A percentile compares a stretch with the other conserved stretches of the same genome.
Conservation (phyloP, 306 rosid genomes). For the Prunus mira region DNA sequence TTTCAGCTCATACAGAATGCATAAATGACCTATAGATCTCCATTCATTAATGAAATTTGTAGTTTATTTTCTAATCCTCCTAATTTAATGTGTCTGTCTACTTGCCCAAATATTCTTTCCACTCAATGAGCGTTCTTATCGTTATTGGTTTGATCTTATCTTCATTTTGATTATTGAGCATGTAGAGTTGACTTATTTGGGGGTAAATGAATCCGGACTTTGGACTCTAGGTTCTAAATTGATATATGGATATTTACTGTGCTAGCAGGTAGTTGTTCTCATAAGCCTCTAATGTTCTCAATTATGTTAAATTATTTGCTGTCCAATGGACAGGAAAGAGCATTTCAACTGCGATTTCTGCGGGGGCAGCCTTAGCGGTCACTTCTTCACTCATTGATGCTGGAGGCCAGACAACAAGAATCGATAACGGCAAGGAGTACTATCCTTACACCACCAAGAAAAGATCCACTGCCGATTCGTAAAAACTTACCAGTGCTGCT, state of each 20-base stretch:
- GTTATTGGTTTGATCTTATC: background rate
- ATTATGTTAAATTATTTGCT: slow-evolving; percentile 15
- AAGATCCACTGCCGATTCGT: slow-evolving; percentile 52
- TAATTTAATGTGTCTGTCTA: background rate
- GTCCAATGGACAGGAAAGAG: slow-evolving; percentile 62
- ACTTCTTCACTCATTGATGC: slow-evolving; percentile 74
- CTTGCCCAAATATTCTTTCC: background rate
- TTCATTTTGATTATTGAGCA: background rate
- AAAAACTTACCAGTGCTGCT: slow-evolving; percentile 10
- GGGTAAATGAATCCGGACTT: background rate
- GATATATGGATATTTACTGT: background rate
- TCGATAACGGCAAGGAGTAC: slow-evolving; percentile 78
- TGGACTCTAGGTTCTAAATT: background rate
- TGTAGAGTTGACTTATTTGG: background rate
- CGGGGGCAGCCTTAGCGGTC: slow-evolving; percentile 84
- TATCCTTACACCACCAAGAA: slow-evolving; percentile 90
- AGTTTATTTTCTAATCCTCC: background rate
- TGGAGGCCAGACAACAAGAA: slow-evolving; percentile 75
- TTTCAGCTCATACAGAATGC: background rate
- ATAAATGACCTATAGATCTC: background rate
- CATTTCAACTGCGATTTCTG: slow-evolving; percentile 79
- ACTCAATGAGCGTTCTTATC: background rate
- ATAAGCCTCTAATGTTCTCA: background rate
- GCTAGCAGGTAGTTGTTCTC: background rate
- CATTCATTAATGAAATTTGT: background rate